These are phyloP conservation scores for Poa annua DNA, from an alignment of 176 grass and related monocot genomes.

Conservation along the genomic window DNA sequence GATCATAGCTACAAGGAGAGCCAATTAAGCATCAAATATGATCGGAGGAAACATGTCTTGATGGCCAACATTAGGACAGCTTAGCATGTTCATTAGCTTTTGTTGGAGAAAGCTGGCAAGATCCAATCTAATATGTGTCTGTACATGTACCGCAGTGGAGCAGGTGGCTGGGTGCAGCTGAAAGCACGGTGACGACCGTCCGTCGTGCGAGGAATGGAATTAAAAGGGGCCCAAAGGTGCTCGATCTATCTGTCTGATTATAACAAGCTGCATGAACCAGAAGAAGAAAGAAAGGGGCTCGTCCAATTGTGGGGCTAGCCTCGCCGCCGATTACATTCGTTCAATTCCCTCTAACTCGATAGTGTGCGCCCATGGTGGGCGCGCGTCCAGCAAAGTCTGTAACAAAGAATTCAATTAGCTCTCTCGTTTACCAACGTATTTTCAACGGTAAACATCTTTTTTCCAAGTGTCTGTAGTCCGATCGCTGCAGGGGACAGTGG, in stretches of 20 bases:
- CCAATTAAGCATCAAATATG: too few species aligned
- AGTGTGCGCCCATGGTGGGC: slow-evolving; percentile 39
- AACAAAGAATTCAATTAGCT: slow-evolving; percentile 63
- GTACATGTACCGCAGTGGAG: slow-evolving; percentile 64
- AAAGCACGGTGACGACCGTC: slow-evolving; percentile 43
- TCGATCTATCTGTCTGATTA: slow-evolving; percentile 34
- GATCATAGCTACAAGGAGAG: neutral
- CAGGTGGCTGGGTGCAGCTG: slow-evolving; percentile 77
- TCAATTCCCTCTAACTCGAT: slow-evolving; percentile 68
- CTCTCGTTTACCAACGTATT: slow-evolving; percentile 92
- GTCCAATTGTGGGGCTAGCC: slow-evolving; percentile 52
- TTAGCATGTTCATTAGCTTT: neutral
- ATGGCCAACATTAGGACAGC: neutral
- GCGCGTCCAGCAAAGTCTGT: slow-evolving; percentile 61
- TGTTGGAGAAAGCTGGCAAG: slow-evolving; percentile 34
- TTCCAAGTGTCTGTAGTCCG: slow-evolving; percentile 62
- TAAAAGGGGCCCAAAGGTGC: slow-evolving; percentile 40
- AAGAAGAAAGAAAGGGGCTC: slow-evolving; percentile 53
- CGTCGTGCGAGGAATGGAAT: slow-evolving; percentile 36
- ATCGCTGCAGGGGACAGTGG: slow-evolving; percentile 56
- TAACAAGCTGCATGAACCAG: slow-evolving; percentile 49
- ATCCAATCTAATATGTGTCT: slow-evolving; percentile 26
- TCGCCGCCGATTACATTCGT: slow-evolving; percentile 62
- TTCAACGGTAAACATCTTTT: slow-evolving; percentile 72
- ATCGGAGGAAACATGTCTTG: neutral